phyloP scores from a whole-genome alignment of 2,329 filamentous ascomycete genomes.

The Fusarium algeriense region DNA sequence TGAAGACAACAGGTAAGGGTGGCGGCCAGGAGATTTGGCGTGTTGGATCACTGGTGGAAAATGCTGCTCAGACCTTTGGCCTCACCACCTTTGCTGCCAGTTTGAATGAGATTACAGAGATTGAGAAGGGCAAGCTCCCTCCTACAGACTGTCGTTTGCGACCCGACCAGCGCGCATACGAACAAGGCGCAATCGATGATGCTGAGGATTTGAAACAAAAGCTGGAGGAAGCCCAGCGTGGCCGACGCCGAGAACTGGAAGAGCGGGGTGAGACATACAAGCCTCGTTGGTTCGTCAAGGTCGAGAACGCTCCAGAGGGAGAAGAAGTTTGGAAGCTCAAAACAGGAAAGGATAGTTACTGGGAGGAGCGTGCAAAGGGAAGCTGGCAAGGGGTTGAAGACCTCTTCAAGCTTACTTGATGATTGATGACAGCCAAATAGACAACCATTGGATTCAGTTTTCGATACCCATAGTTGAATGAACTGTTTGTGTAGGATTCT shows the following conservation, averaged over 20 bases:
- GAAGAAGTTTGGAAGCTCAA: conserved; percentile 83
- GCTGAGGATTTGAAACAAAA: conserved; percentile 86
- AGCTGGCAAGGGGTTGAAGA: conserved; percentile 71
- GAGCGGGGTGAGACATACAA: conserved; percentile 77
- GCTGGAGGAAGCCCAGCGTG: conserved; percentile 88
- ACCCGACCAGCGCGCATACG: conserved; percentile 88
- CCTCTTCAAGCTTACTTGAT: conserved; percentile 56
- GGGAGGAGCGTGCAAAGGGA: conserved; percentile 82
- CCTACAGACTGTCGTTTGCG: conserved; percentile 86
- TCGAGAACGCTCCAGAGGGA: conserved; percentile 67
- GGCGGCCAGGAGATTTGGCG: conserved; percentile 81
- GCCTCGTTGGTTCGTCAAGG: conserved; percentile 87
- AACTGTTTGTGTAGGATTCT: not conserved
- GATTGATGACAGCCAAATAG: conserved; percentile 35
- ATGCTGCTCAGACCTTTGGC: conserved; percentile 84
- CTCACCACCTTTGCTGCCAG: conserved; percentile 87
- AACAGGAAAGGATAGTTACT: conserved; percentile 88
- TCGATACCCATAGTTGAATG: conserved; percentile 26
- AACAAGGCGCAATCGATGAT: conserved; percentile 83
- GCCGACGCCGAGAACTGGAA: conserved; percentile 80
- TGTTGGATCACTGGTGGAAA: conserved; percentile 81
- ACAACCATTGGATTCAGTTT: conserved; percentile 28
- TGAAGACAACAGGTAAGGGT: conserved; percentile 73
- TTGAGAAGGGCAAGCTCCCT: conserved; percentile 81
- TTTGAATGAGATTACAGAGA: conserved; percentile 86